Base-by-base conservation (phyloP, 2,329 filamentous ascomycete species). In the Nemania bipapillata region DNA sequence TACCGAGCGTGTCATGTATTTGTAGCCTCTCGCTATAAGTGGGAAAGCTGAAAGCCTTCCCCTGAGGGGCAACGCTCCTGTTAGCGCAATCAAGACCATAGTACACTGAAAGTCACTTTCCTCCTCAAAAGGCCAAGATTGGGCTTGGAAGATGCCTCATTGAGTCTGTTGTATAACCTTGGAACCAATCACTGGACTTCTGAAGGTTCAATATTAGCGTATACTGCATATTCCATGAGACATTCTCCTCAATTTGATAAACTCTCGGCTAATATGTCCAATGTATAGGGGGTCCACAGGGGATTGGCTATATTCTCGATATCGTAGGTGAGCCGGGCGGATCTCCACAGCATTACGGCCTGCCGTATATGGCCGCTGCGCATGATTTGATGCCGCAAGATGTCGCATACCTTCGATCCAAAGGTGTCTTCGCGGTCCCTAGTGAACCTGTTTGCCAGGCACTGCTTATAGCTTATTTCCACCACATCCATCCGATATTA, bases 401-500 rank as follows among this genome's bases (percentile, higher is more conserved):
- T 49, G 66, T 77, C 4, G 66, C 72, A 28, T 77, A 76, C 60
- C 72, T 81, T 4, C 73, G 73, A 50, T 64, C 64, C 5, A 81
- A 81, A 68, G 80, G 79, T 0, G 77, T 77, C 22, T 80, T 80
- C 65, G 75, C 66, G 24, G 69, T 80, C 4, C 79, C 79, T 0
- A 65, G 65, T 22, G 73, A 74, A 7, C 69, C 74, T 45, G 68
- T 75, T 7, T 79, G 79, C 53, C 70, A 79, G 32, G 70, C 74
- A 28, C 72, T 81, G 45, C 64, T 81, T 20, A 74, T 71, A 7
- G 77, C 77, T 28, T 81, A 81, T 63, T 80, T 82, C 47, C 70
- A 76, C 17, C 78, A 80, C 65, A 77, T 81, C 15, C 79, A 82
- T 72, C 78, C 79, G 15, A 75, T 79, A 35, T 70, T 81, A 49